Percentiles rank a stretch among this genome's conserved stretches.
Conservation (phyloP, 1,284 basidiomycete genomes). For the Pseudozyma hubeiensis region DNA sequence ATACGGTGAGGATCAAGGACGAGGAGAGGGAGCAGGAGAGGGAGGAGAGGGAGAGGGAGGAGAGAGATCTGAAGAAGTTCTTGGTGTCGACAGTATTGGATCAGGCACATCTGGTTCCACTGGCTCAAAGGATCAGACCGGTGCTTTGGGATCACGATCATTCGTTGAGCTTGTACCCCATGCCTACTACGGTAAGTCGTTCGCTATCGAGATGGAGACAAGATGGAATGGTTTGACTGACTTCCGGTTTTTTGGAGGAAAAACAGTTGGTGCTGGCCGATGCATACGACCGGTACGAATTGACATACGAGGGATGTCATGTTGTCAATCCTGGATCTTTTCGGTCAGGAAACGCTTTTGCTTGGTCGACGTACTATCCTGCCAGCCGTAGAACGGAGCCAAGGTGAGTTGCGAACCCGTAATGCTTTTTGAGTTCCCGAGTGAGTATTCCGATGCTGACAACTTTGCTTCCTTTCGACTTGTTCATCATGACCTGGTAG, state of each 20-base stretch:
- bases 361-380: slow-evolving; percentile 69
- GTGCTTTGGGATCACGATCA: slow-evolving; percentile 93
- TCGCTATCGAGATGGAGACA: background rate
- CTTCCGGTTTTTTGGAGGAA: slow-evolving; percentile 9
- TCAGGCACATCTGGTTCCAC: slow-evolving; percentile 78
- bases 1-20: slow-evolving; percentile 70
- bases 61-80: slow-evolving; percentile 42
- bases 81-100: slow-evolving; percentile 68
- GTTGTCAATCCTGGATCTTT: slow-evolving; percentile 91
- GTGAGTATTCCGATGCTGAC: too few species aligned
- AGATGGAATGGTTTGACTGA: background rate
- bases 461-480: background rate
- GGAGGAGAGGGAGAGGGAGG: slow-evolving; percentile 59
- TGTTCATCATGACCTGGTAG: background rate
- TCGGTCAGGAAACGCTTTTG: slow-evolving; percentile 55
- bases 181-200: slow-evolving; percentile 84
- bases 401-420: slow-evolving; percentile 37
- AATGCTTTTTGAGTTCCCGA: background rate
- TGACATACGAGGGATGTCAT: slow-evolving; percentile 97
- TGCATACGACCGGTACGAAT: slow-evolving; percentile 92
- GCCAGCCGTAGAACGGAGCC: slow-evolving; percentile 62
- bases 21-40: slow-evolving; percentile 44
- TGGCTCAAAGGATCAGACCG: slow-evolving; percentile 82
- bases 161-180: slow-evolving; percentile 88
- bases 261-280: slow-evolving; percentile 90